A percentile compares a stretch with the other conserved stretches of the same genome.
Evolutionary conservation across 257 asterid genomes (phyloP).

Genomic region (Solanum megistacrolobum): DNA sequence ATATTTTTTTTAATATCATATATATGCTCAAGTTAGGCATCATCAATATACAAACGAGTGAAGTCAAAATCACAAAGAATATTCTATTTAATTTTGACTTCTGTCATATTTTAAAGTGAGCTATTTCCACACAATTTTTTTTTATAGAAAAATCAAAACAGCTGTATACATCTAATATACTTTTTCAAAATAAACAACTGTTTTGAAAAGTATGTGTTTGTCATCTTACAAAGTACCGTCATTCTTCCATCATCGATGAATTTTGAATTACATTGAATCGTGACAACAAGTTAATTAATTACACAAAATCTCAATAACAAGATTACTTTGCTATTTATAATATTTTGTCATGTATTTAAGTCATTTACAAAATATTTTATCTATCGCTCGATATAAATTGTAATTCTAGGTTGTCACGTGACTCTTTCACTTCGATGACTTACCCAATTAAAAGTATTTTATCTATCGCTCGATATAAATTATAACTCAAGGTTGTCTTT

Average conservation of each 20-base stretch:
- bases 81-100: background rate
- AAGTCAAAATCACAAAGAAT: background rate
- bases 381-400: no score
- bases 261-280: background rate
- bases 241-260: background rate
- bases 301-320: background rate
- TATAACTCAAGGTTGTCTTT: background rate
- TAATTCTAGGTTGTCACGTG: background rate
- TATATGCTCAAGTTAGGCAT: background rate
- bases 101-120: background rate
- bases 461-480: no score
- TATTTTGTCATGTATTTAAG: background rate
- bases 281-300: no score
- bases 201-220: background rate
- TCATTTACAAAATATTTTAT: no score
- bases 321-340: background rate
- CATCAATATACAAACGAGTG: background rate
- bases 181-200: background rate
- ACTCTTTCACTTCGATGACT: no score
- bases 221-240: background rate
- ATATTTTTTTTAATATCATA: no score
- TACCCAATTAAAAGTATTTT: no score
- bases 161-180: background rate
- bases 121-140: background rate
- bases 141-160: background rate